Percentiles rank a stretch among this genome's conserved stretches.
These are phyloP conservation scores for Berkeleyomyces rouxiae DNA, from an alignment of 2,329 filamentous ascomycete species.

Conservation along the genomic window DNA sequence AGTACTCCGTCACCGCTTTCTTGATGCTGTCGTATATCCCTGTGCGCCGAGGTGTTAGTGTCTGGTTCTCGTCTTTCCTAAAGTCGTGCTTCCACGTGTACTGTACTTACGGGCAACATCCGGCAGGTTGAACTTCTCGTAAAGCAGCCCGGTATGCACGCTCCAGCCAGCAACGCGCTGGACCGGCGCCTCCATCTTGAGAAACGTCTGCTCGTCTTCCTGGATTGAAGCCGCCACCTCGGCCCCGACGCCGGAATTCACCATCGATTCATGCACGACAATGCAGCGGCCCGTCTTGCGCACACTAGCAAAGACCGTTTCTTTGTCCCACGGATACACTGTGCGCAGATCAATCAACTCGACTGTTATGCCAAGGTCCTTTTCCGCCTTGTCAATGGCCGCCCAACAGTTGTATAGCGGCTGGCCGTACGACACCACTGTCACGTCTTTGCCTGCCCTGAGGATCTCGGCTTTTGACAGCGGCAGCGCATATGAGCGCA, in stretches of 20 bases:
- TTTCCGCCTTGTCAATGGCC: constrained; percentile 57
- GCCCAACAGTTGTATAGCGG: constrained; percentile 69
- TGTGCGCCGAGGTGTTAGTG: constrained; percentile 7
- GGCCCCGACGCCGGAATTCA: constrained; percentile 76
- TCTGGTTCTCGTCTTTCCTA: neutral
- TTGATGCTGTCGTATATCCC: constrained; percentile 34
- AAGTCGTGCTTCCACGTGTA: neutral
- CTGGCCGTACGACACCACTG: constrained; percentile 76
- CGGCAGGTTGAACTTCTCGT: constrained; percentile 66
- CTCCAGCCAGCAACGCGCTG: constrained; percentile 78
- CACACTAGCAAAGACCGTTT: constrained; percentile 65
- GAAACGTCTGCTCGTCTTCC: constrained; percentile 57
- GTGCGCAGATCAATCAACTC: constrained; percentile 82
- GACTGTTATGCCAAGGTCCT: constrained; percentile 59
- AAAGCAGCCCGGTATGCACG: constrained; percentile 64
- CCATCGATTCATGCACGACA: constrained; percentile 83
- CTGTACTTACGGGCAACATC: constrained; percentile 65
- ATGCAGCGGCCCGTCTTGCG: constrained; percentile 73
- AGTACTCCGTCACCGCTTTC: constrained; percentile 46
- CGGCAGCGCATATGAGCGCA: constrained; percentile 64
- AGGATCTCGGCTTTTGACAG: constrained; percentile 73
- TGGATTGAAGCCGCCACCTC: constrained; percentile 82
- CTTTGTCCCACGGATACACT: constrained; percentile 80
- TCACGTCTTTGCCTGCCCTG: constrained; percentile 64
- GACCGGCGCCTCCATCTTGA: constrained; percentile 71